phyloP scores from a whole-genome alignment of 192 early-diverging fungal genomes.

The Coemansia sp. region DNA sequence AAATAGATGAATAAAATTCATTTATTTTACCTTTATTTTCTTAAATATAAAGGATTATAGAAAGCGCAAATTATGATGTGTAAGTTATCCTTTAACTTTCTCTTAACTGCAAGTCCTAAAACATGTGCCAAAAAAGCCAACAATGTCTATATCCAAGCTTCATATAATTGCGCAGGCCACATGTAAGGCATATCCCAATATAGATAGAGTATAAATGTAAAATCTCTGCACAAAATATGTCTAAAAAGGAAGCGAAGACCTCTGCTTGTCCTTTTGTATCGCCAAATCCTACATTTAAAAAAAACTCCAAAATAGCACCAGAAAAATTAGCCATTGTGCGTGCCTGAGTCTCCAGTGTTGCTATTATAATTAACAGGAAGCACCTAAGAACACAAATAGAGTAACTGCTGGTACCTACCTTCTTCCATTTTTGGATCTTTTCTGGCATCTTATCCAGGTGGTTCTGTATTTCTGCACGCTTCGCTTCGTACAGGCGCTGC shows the following conservation, averaged over 20 bases:
- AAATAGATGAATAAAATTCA: neutral
- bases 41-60: neutral
- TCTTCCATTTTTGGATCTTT: conserved; percentile 56
- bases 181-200: too few relatives aligned
- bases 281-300: conserved; percentile 26
- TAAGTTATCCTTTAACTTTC: neutral
- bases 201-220: too few relatives aligned
- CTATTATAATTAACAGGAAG: too few relatives aligned
- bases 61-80: neutral
- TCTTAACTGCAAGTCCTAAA: neutral
- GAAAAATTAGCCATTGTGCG: neutral
- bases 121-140: neutral
- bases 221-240: neutral
- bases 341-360: neutral
- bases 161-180: too few relatives aligned
- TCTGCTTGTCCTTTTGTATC: conserved; percentile 46
- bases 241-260: conserved; percentile 52
- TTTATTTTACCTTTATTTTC: neutral
- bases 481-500: conserved; percentile 41
- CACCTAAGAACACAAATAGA: neutral
- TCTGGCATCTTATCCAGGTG: conserved; percentile 54
- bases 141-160: neutral
- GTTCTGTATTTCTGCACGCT: conserved; percentile 44
- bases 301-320: neutral
- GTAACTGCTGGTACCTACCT: conserved; percentile 9